phyloP scores from a whole-genome alignment of 164 flowering plant genomes.

The Sextonia rubra region DNA sequence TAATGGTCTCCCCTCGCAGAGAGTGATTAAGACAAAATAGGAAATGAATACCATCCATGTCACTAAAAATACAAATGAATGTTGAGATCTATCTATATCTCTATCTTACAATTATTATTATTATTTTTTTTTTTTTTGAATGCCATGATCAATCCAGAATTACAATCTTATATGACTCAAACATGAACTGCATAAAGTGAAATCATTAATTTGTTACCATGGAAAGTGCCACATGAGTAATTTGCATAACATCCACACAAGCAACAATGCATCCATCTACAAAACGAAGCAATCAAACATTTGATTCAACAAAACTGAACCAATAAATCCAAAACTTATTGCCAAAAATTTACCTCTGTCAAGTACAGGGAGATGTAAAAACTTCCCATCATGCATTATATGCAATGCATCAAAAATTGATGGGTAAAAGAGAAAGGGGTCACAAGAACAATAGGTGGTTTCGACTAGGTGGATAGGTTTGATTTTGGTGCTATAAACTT shows the following conservation, averaged over 20 bases:
- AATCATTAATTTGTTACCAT: slow-evolving; percentile 47
- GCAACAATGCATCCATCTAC: slow-evolving; percentile 82
- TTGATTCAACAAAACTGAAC: neutral
- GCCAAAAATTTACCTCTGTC: slow-evolving; percentile 57
- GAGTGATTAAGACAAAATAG: too few species aligned
- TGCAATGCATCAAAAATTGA: slow-evolving; percentile 95
- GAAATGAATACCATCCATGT: too few species aligned
- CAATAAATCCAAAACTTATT: neutral
- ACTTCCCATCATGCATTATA: slow-evolving; percentile 96
- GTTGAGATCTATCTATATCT: too few species aligned
- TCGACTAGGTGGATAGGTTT: too few species aligned
- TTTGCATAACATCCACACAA: slow-evolving; percentile 89
- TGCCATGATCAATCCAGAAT: neutral
- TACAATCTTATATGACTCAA: neutral
- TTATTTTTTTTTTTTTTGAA: too few species aligned
- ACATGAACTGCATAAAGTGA: neutral
- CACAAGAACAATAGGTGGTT: too few species aligned
- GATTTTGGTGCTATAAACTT: too few species aligned
- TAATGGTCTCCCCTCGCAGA: too few species aligned
- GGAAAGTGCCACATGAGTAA: slow-evolving; percentile 96
- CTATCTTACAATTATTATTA: too few species aligned
- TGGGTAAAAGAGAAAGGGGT: too few species aligned
- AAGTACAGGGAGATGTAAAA: slow-evolving; percentile 85
- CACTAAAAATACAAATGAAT: too few species aligned
- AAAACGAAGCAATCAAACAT: slow-evolving; percentile 6